Percentiles rank a stretch among this genome's conserved stretches.
These are phyloP conservation scores for Usnea hakonensis DNA, from an alignment of 495 filamentous ascomycete genomes.

Conservation along the genomic window DNA sequence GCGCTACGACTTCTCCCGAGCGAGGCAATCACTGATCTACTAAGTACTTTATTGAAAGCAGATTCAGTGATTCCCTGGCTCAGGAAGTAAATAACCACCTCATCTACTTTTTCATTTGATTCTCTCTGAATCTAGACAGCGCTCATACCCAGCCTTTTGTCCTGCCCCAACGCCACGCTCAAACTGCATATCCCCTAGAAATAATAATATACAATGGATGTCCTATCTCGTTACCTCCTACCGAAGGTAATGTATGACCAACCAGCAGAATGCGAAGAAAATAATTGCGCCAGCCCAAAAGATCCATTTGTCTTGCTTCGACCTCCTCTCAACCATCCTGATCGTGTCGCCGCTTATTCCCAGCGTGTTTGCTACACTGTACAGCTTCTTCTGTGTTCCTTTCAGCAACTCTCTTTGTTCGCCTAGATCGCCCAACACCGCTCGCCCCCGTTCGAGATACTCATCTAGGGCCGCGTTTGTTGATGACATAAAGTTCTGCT, in stretches of 20 bases:
- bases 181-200: background rate
- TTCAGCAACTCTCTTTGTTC: conserved; percentile 93
- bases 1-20: conserved; percentile 9
- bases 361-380: conserved; percentile 87
- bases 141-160: background rate
- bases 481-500: conserved; percentile 74
- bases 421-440: conserved; percentile 79
- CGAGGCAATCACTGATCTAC: background rate
- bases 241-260: conserved; percentile 74
- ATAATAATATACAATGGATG: background rate
- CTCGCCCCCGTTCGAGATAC: conserved; percentile 82
- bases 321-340: conserved; percentile 84
- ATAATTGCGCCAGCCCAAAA: conserved; percentile 81
- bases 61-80: too few species aligned
- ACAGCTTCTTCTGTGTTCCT: conserved; percentile 80
- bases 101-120: background rate
- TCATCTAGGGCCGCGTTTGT: conserved; percentile 84
- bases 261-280: conserved; percentile 91
- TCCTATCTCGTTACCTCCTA: conserved; percentile 30
- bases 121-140: too few species aligned
- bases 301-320: conserved; percentile 95
- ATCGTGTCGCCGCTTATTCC: conserved; percentile 95
- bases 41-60: too few species aligned
- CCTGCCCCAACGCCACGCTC: conserved; percentile 15
- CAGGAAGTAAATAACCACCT: too few species aligned